Conservation (phyloP, 768 basidiomycete genomes). For the Lyophyllum semitale region DNA sequence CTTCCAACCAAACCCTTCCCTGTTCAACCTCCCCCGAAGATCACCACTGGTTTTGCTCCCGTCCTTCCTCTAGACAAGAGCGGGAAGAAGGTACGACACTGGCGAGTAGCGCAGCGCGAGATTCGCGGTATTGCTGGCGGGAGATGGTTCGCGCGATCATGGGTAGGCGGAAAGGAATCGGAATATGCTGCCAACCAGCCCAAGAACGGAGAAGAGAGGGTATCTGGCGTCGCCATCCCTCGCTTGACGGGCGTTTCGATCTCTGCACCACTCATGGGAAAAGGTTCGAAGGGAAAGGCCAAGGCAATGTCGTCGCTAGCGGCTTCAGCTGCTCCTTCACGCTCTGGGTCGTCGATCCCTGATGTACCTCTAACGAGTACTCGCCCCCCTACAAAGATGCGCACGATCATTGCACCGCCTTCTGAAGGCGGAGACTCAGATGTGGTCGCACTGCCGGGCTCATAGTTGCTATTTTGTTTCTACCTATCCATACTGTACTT, state of each 20-base stretch:
- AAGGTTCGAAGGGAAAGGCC: slow-evolving; percentile 43
- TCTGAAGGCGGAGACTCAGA: slow-evolving; percentile 58
- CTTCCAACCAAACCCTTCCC: slow-evolving; percentile 83
- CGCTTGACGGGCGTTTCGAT: slow-evolving; percentile 44
- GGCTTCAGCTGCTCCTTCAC: slow-evolving; percentile 56
- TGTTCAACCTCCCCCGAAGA: slow-evolving; percentile 77
- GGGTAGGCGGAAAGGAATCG: slow-evolving; percentile 85
- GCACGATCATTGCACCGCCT: slow-evolving; percentile 56
- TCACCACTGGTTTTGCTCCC: slow-evolving; percentile 73
- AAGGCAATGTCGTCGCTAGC: slow-evolving; percentile 40
- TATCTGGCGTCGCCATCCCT: slow-evolving; percentile 28
- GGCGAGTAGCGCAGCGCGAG: slow-evolving; percentile 76
- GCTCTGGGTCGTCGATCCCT: slow-evolving; percentile 54
- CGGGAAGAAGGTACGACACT: slow-evolving; percentile 62
- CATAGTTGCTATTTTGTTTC: slow-evolving; percentile 2
- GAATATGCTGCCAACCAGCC: slow-evolving; percentile 45
- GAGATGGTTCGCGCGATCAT: slow-evolving; percentile 77
- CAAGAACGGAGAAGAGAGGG: slow-evolving; percentile 34
- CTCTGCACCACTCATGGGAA: slow-evolving; percentile 46
- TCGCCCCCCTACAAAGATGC: slow-evolving; percentile 66
- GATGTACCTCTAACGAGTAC: slow-evolving; percentile 40
- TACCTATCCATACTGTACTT: neutral
- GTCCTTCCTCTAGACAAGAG: slow-evolving; percentile 66
- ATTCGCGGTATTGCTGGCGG: slow-evolving; percentile 83
- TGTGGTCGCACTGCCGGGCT: slow-evolving; percentile 28